These are phyloP conservation scores for Calophaca sinica DNA, from an alignment of 306 rosid species.

Conservation along the genomic window DNA sequence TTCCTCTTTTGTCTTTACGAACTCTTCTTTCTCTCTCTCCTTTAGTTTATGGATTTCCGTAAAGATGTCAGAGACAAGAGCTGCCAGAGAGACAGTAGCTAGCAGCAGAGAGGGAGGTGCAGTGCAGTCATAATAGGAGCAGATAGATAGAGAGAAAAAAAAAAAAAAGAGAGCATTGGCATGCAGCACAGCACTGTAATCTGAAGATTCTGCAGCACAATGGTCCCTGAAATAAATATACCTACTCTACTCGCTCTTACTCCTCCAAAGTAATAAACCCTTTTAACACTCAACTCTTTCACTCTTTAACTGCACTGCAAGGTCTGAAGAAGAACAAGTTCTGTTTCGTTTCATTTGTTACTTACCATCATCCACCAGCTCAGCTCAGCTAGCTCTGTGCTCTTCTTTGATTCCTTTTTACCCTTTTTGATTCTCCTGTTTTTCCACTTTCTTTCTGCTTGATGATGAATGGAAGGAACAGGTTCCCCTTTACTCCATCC, in stretches of 20 bases:
- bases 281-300: conserved; percentile 33
- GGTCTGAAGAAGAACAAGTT: no score
- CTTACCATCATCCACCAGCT: not conserved
- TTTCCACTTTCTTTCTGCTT: not conserved
- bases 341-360: conserved; percentile 38
- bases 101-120: conserved; percentile 70
- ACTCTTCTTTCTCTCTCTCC: conserved; percentile 40
- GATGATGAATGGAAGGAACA: conserved; percentile 66
- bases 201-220: conserved; percentile 88
- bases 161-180: conserved; percentile 53
- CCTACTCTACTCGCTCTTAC: conserved; percentile 70
- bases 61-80: conserved; percentile 92
- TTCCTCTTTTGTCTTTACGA: conserved; percentile 54
- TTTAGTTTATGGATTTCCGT: conserved; percentile 91
- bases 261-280: conserved; percentile 39
- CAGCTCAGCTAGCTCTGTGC: conserved; percentile 13
- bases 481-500: conserved; percentile 83
- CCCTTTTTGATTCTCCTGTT: not conserved
- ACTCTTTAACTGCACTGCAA: no score
- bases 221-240: conserved; percentile 94
- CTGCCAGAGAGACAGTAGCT: conserved; percentile 71
- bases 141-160: no score
- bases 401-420: conserved; percentile 28
- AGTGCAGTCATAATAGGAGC: conserved; percentile 82
- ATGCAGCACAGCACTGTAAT: conserved; percentile 73